phyloP scores from a whole-genome alignment of 1,284 basidiomycete species.

The Termitomyces sp. region DNA sequence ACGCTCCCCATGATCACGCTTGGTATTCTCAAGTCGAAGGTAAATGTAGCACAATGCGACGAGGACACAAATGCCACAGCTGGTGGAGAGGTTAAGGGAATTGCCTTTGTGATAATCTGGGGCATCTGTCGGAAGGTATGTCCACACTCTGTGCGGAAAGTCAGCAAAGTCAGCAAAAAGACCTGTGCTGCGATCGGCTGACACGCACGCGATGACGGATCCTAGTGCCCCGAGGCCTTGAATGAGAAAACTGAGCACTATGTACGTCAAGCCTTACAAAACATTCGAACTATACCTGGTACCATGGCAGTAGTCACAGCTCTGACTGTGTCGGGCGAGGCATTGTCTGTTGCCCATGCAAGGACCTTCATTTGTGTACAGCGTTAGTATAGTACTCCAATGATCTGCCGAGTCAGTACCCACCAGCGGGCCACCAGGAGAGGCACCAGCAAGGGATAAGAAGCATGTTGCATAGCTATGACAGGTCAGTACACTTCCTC shows the following conservation, averaged over 20 bases:
- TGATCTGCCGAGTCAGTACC: neutral
- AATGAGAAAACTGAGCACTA: neutral
- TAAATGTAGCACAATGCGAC: conserved; percentile 29
- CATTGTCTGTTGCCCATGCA: conserved; percentile 35
- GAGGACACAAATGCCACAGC: conserved; percentile 26
- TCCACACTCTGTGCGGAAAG: conserved; percentile 25
- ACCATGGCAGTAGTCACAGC: conserved; percentile 32
- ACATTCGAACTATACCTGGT: conserved; percentile 20
- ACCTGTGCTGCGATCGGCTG: neutral
- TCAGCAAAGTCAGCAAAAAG: neutral
- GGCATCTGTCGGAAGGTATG: conserved; percentile 32
- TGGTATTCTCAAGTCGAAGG: conserved; percentile 35
- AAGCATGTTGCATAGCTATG: conserved; percentile 36
- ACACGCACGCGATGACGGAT: conserved; percentile 31
- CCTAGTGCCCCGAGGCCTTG: conserved; percentile 32
- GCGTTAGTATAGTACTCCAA: neutral
- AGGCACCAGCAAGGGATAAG: conserved; percentile 28
- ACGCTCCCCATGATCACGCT: conserved; percentile 34
- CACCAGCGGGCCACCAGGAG: conserved; percentile 28
- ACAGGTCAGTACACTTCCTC: neutral
- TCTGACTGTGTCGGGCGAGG: conserved; percentile 33
- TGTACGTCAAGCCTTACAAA: neutral
- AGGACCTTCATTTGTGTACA: conserved; percentile 16
- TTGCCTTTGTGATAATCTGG: conserved; percentile 42
- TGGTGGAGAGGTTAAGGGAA: conserved; percentile 36